Percentiles rank a stretch among this genome's conserved stretches.
phyloP scores from a whole-genome alignment of 805 yeast species.

The Saccharomycopsis fermentans region DNA sequence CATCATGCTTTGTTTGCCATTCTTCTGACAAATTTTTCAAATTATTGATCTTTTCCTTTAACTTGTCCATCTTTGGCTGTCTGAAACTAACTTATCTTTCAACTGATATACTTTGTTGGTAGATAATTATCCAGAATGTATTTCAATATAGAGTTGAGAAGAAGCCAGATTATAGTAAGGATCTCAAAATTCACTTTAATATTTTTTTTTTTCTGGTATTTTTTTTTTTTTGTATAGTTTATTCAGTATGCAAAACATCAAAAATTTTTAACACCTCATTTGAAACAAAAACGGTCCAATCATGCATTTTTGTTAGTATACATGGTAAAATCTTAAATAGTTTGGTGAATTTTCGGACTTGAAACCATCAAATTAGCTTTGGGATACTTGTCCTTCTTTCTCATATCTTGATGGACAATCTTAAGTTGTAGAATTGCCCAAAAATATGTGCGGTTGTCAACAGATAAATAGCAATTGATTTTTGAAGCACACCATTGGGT shows the following conservation, averaged over 20 bases:
- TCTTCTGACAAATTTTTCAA: slow-evolving; percentile 54
- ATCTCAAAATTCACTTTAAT: not conserved
- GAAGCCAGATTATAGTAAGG: not conserved
- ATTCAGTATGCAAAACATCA: not conserved
- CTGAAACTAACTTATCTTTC: not conserved
- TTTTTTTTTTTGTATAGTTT: not conserved
- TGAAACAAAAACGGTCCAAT: not conserved
- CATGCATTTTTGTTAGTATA: not conserved
- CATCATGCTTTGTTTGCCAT: slow-evolving; percentile 61
- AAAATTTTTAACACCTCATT: not conserved
- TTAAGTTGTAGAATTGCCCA: too few species aligned
- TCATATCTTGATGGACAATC: too few species aligned
- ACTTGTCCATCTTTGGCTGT: slow-evolving; percentile 13
- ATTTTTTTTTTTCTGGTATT: not conserved
- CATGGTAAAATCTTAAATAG: not conserved
- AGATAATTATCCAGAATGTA: too few species aligned
- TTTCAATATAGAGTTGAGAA: too few species aligned
- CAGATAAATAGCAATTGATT: too few species aligned
- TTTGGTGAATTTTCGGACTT: too few species aligned
- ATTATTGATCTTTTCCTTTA: slow-evolving; percentile 25
- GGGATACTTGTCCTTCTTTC: too few species aligned
- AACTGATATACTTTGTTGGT: not conserved
- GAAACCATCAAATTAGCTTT: too few species aligned
- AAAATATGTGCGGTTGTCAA: too few species aligned
- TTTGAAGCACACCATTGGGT: too few species aligned